phyloP scores from a whole-genome alignment of 495 filamentous ascomycete genomes.

The Chaetomidium leptoderma region DNA sequence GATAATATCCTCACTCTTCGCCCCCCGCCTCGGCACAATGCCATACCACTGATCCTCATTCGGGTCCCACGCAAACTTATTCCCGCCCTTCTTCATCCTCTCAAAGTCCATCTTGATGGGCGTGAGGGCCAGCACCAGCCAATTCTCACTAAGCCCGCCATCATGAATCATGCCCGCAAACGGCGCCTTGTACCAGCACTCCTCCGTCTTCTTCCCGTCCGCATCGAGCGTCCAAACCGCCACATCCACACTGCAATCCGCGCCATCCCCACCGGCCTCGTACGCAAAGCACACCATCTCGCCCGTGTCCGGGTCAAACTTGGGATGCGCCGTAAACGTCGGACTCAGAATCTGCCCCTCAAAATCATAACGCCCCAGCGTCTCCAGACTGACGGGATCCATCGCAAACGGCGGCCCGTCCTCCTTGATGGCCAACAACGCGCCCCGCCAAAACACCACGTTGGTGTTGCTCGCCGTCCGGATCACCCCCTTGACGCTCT shows the following conservation, averaged over 20 bases:
- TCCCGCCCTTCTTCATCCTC: conserved; percentile 49
- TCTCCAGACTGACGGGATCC: conserved; percentile 54
- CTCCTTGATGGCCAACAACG: conserved; percentile 53
- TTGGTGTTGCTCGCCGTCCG: conserved; percentile 54
- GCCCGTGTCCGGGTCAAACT: conserved; percentile 54
- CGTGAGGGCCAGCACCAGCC: conserved; percentile 48
- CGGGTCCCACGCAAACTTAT: conserved; percentile 55
- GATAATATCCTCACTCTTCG: conserved; percentile 45
- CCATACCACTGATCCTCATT: conserved; percentile 51
- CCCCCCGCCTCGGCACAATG: conserved; percentile 46
- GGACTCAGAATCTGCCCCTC: conserved; percentile 51
- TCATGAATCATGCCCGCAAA: conserved; percentile 57
- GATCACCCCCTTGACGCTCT: conserved; percentile 45
- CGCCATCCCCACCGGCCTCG: conserved; percentile 45
- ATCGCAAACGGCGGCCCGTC: conserved; percentile 53
- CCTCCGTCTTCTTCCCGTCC: conserved; percentile 42
- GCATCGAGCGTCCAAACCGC: conserved; percentile 44
- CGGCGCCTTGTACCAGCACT: conserved; percentile 48
- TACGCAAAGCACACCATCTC: conserved; percentile 58
- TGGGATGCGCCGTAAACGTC: conserved; percentile 60
- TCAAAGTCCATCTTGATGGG: conserved; percentile 50
- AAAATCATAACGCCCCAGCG: conserved; percentile 51
- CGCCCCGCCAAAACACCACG: conserved; percentile 48
- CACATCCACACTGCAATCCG: conserved; percentile 46
- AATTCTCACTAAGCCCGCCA: conserved; percentile 50